Percentiles rank a stretch among this genome's conserved stretches.
Evolutionary conservation across 1,139 yeast genomes (phyloP).

Genomic region (Sugiyamaella japonica): DNA sequence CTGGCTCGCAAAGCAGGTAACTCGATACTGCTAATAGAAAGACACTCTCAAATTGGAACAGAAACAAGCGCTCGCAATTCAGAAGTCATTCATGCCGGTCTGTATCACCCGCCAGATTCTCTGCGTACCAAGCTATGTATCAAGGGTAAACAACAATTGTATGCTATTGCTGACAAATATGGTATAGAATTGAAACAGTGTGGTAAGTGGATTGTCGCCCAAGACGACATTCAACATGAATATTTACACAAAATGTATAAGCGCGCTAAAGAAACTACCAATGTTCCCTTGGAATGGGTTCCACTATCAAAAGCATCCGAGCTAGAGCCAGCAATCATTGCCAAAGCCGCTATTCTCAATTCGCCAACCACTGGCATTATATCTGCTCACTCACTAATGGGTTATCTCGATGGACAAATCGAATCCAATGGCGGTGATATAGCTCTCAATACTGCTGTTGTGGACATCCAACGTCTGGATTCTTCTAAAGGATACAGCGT

Average conservation of each 20-base stretch:
- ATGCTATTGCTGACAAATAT: conserved; percentile 50
- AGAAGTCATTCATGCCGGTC: conserved; percentile 90
- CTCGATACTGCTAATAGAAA: conserved; percentile 65
- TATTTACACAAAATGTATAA: conserved; percentile 54
- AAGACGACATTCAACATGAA: conserved; percentile 60
- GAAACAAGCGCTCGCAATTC: conserved; percentile 88
- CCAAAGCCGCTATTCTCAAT: conserved; percentile 58
- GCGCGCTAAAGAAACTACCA: conserved; percentile 45
- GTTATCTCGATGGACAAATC: conserved; percentile 56
- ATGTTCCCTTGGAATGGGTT: conserved; percentile 61
- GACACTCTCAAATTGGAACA: conserved; percentile 62
- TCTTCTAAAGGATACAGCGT: conserved; percentile 31
- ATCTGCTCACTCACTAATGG: conserved; percentile 74
- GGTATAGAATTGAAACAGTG: conserved; percentile 61
- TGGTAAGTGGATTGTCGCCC: conserved; percentile 92
- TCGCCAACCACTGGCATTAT: conserved; percentile 89
- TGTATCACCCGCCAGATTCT: conserved; percentile 71
- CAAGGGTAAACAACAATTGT: conserved; percentile 68
- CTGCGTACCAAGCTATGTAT: conserved; percentile 71
- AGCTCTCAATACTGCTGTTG: conserved; percentile 61
- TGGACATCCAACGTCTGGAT: conserved; percentile 42
- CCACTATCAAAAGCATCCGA: conserved; percentile 46
- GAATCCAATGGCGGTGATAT: conserved; percentile 61
- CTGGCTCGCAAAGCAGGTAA: conserved; percentile 49
- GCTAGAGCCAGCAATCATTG: conserved; percentile 67